Base-by-base conservation (phyloP, 2,329 filamentous ascomycete genomes). In the Colletotrichum caudatum region DNA sequence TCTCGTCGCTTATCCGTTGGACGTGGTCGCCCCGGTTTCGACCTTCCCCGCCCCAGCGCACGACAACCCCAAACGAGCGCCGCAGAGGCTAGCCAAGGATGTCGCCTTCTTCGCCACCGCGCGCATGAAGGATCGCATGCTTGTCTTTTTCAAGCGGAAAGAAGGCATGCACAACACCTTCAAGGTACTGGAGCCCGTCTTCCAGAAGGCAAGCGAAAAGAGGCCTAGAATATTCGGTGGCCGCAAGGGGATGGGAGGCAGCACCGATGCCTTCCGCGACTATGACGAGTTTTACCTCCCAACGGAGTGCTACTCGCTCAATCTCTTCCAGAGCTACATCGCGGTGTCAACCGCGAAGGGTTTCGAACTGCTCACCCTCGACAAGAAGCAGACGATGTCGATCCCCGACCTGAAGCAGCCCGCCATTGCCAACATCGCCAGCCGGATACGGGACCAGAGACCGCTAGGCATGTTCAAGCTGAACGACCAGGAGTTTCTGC, bases 241-340 rank as follows among this genome's bases (percentile, higher is more conserved):
- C 74, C 91, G 90, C 23, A 84, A 84, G 71, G 82, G 84, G 16
- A 88, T 88, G 12, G 86, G 88, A 39, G 94, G 94, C 26, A 91
- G 89, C 71, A 98, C 95, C 0, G 96, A 99, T 77, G 95, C 95
- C 77, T 99, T 98, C 90, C 92, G 96, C 74, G 96, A 99, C 79
- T 99, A 95, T 80, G 96, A 99, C 83, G 96, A 98, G 76, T 99
- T 99, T 82, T 99, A 98, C 83, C 95, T 99, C 76, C 96, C 96
- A 0, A 92, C 93, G 2, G 97, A 99, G 79, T 98, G 94, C 81
- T 97, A 92, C 81, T 94, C 93, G 59, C 93, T 99, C 79, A 98
- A 98, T 81, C 89, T 99, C 64, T 99, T 98, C 88, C 94, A 98
- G 80, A 94, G 92, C 0, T 97, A 94, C 73, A 92, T 99, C 64